Conservation (phyloP, 495 filamentous ascomycete species). For the Aspergillus indologenus region DNA sequence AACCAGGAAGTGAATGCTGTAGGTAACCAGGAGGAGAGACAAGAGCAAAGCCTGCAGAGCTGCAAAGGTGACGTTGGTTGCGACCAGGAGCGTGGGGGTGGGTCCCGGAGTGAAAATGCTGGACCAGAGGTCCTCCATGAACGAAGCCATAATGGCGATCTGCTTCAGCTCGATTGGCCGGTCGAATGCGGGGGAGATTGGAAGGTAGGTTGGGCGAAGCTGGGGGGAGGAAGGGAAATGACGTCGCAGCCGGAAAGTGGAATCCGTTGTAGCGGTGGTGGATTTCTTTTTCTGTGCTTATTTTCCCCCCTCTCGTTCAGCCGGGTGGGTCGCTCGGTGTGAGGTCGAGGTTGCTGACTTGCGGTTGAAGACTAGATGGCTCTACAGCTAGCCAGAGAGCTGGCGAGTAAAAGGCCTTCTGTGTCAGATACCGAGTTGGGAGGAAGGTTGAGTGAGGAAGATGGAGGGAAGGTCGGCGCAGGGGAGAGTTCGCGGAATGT, state of each 20-base stretch:
- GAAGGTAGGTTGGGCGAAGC: not conserved
- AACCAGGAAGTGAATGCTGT: conserved; percentile 82
- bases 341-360: too few species aligned
- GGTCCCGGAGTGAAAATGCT: conserved; percentile 91
- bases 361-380: too few species aligned
- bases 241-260: conserved; percentile 18
- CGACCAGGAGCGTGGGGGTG: conserved; percentile 80
- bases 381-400: too few species aligned
- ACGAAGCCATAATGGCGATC: conserved; percentile 63
- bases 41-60: conserved; percentile 77
- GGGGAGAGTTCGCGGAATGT: not conserved
- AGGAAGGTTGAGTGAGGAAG: too few species aligned
- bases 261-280: conserved; percentile 9
- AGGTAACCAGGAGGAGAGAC: conserved; percentile 72
- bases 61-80: conserved; percentile 87
- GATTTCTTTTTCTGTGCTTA: not conserved
- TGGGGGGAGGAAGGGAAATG: conserved; percentile 4
- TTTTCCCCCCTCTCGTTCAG: not conserved
- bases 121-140: conserved; percentile 78
- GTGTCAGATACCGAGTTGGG: not conserved
- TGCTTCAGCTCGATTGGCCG: conserved; percentile 2
- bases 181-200: not conserved
- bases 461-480: not conserved
- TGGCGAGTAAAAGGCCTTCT: too few species aligned
- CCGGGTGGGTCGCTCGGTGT: too few species aligned